phyloP scores from a whole-genome alignment of 2,329 filamentous ascomycete genomes.

The Paramyrothecium sp. region DNA sequence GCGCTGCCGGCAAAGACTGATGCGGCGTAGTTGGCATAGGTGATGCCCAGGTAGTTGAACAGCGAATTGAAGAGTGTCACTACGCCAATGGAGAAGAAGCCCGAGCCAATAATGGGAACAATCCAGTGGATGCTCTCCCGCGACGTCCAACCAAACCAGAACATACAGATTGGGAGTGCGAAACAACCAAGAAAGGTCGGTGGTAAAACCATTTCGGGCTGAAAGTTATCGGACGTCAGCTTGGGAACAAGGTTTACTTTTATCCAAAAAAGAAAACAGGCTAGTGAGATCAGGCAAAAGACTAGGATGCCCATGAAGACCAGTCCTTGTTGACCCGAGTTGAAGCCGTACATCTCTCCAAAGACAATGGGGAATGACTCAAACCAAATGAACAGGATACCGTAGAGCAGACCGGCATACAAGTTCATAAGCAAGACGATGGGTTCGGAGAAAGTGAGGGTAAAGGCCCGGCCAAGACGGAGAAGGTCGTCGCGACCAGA shows the following conservation, averaged over 20 bases:
- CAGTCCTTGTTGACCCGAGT: conserved; percentile 55
- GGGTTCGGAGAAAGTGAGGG: background rate
- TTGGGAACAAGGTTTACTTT: conserved; percentile 6
- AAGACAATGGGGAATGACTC: conserved; percentile 11
- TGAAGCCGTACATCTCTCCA: conserved; percentile 33
- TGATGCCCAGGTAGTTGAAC: conserved; percentile 10
- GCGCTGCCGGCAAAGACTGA: conserved; percentile 5
- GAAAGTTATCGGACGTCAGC: background rate
- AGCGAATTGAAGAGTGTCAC: conserved; percentile 5
- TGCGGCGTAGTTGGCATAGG: conserved; percentile 5
- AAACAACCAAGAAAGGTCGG: conserved; percentile 61
- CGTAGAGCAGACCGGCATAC: background rate
- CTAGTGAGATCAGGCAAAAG: conserved; percentile 5
- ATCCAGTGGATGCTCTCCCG: conserved; percentile 59
- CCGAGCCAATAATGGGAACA: conserved; percentile 48
- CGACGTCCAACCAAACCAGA: conserved; percentile 70
- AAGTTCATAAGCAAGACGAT: background rate
- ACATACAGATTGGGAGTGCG: conserved; percentile 64
- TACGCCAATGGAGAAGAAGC: background rate
- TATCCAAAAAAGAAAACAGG: conserved; percentile 7
- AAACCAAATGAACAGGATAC: background rate
- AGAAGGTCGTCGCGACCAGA: conserved; percentile 9
- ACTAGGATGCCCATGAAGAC: conserved; percentile 14
- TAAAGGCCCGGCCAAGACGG: background rate
- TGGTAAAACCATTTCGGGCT: conserved; percentile 7